Base-by-base conservation (phyloP, 306 rosid genomes). In the Medicago ruthenica region DNA sequence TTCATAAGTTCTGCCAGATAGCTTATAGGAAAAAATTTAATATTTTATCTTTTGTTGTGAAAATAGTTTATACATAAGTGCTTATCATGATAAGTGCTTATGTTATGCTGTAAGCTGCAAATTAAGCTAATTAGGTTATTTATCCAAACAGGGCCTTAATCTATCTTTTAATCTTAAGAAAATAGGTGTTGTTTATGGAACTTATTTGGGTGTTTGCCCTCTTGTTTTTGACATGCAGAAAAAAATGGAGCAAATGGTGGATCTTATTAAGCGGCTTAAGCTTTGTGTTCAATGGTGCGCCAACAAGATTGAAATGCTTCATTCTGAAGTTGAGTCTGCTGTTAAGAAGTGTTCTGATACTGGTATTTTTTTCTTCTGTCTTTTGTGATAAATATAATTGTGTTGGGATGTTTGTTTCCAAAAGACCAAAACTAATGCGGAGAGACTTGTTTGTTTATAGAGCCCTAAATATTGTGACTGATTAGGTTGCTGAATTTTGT, bases 201-300 rank as follows among this genome's bases (percentile, higher is more conserved):
- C 70, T 66, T 66, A 66, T 66, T 66, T 66, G 34, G 71, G 31
- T 66, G 67, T 41, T 15, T 31, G 9, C 18, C 13, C 14, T 55
- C 6, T 20, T 27, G 20, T 14, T 61, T 61, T 14, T 61, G 21
- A 9, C 41, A 1, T 39, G 70, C 12, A 65, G 70, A 65, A 16
- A 65, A 65, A 65, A 65, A 17, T 65, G 48, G 70, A 65, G 9
- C 70, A 65, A 10, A 65, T 65, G 70, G 50, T 18, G 55, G 72
- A 67, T 42, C 72, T 67, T 7, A 42, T 67, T 67, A 67, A 67
- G 55, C 37, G 72, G 53, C 72, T 65, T 39, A 65, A 39, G 31
- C 27, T 65, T 39, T 65, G 70, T 65, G 70, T 65, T 37, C 70
- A 48, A 2, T 61, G 67, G 41, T 61, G 67, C 17, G 40, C 34